Base-by-base conservation (phyloP, 495 filamentous ascomycete species). In the Neurospora sp. region DNA sequence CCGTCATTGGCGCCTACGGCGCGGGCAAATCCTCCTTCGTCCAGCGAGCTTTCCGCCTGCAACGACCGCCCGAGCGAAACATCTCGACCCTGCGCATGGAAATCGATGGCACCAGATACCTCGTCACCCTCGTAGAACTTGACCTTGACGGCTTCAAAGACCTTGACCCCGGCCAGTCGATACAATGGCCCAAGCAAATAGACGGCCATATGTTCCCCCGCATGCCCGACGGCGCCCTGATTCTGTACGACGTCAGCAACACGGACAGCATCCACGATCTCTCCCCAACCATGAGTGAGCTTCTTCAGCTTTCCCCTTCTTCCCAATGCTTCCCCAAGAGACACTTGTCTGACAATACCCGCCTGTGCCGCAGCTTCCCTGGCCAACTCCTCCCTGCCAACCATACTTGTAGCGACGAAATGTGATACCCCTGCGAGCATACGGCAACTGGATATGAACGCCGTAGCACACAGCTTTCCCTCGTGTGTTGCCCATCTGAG, bases 11-110 rank as follows among this genome's bases (percentile, higher is more conserved):
- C 71, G 88, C 89, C 76, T 85, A 88, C 76, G 90, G 91, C 70
- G 92, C 93, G 41, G 95, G 95, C 76, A 98, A 98, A 84, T 93
- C 93, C 70, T 92, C 92, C 31, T 97, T 98, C 77, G 92, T 97
- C 74, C 91, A 93, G 78, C 89, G 87, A 72, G 92, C 93, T 12
- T 83, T 96, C 77, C 91, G 93, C 49, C 84, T 95, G 75, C 89
- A 88, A 73, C 82, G 83, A 42, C 81, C 88, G 2, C 86, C 91
- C 4, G 82, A 82, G 40, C 77, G 83, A 39, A 89, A 90, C 66
- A 82, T 86, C 60, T 86, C 88, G 38, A 89, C 85, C 44, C 87
- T 88, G 71, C 92, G 92, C 78, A 92, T 96, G 83, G 89, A 90
- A 4, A 81, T 97, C 76, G 93, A 97, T 72, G 92, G 91, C 74